Evolutionary conservation across 139 green algal genomes (phyloP), one percentile per base, ranked within the genome.

Genomic region (Tetraselmis chui): DNA sequence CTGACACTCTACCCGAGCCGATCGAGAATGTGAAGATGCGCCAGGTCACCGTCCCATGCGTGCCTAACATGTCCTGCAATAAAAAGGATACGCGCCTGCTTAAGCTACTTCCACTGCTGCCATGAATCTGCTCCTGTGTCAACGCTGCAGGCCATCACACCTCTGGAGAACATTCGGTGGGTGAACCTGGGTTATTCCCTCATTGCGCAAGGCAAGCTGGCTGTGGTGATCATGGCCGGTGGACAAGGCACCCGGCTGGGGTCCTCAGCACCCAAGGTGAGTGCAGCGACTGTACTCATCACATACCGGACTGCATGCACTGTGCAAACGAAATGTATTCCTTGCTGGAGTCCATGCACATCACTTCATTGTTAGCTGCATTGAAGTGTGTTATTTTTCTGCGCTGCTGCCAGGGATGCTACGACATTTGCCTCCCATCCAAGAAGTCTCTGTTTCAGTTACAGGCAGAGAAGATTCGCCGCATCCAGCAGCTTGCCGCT

Each of bases 231-330:
- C 78, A 87, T 98, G 79, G 94, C 95, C 5, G 95, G 95, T 29
- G 93, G 95, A 1, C 96, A 99, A 85, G 96, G 96, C 81, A 98
- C 95, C 23, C 92, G 96, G 1, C 87, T 99, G 77, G 96, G 96
- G 30, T 96, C 88, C 87, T 81, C 79, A 2, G 74, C 83, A 2
- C 96, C 95, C 59, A 98, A 98, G 86, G 87, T 89, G 18, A 25
- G 45, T 18, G 45, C n/a, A n/a, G n/a, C n/a, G n/a, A n/a, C n/a
- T n/a, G n/a, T n/a, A n/a, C n/a, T n/a, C n/a, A n/a, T n/a, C n/a
- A n/a, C n/a, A n/a, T n/a, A n/a, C n/a, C n/a, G n/a, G n/a, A n/a
- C n/a, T n/a, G n/a, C n/a, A n/a, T n/a, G n/a, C n/a, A n/a, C n/a
- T n/a, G n/a, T n/a, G n/a, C n/a, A n/a, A n/a, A n/a, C n/a, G n/a